Base-by-base conservation (phyloP, 805 yeast genomes). In the Monosporozyma unispora region DNA sequence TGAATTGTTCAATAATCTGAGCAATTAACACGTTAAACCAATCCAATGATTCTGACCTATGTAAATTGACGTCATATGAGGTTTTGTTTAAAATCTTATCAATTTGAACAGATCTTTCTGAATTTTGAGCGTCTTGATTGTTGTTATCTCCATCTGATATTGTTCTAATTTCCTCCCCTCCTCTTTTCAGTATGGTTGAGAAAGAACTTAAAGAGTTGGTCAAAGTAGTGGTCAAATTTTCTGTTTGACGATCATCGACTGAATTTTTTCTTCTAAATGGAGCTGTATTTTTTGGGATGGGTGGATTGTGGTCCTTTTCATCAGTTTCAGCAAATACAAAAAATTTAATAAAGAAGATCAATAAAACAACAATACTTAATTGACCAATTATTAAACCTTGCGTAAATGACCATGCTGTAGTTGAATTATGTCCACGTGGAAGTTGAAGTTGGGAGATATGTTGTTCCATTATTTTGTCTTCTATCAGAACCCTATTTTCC, bases 11-110 rank as follows among this genome's bases (percentile, higher is more conserved):
- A 23, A 93, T 81, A 7, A 89, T 82, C 64, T 93, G 97, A 0
- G 97, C 99, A 18, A 93, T 77, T 35, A 93, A 72, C 1, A 93
- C 97, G 55, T 91, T 93, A 66, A 93, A 88, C 99, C 99, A 93
- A 64, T 93, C 99, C 52, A 93, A 70, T 0, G 96, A 84, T 69
- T 93, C 99, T 0, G 97, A 78, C 16, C 81, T 74, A 64, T 93
- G 99, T 23, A 80, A 81, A 44, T 82, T 81, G 1, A 93, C 97
- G 60, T 93, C 86, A 66, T 93, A 93, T 62, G 88, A 88, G 0
- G 97, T 89, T 58, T 89, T 90, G 54, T 91, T 97, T 38, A 93
- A 70, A 19, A 93, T 87, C 0, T 79, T 64, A 23, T 70, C 67
- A 41, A 73, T 66, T 40, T 57, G 62, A 14, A 55, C 50, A 4